Percentiles rank a stretch among this genome's conserved stretches.
These are phyloP conservation scores for Aspergillus avenaceus DNA, from an alignment of 495 filamentous ascomycete species.

Conservation along the genomic window DNA sequence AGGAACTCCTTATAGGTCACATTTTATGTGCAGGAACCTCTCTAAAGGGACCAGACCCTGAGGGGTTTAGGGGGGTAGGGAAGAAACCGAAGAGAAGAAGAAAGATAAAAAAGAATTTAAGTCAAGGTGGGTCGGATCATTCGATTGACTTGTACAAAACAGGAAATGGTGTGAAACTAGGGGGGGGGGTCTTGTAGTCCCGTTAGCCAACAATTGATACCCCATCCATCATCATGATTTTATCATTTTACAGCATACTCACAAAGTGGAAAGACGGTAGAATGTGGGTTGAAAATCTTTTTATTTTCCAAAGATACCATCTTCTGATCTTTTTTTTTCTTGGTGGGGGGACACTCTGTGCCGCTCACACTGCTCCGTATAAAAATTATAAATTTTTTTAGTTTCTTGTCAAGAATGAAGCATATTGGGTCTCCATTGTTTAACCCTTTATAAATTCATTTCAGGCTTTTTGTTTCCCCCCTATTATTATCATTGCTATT, in stretches of 20 bases:
- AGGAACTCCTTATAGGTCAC: not conserved
- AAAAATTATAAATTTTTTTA: not conserved
- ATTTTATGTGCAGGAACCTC: not conserved
- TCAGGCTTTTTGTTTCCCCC: no score
- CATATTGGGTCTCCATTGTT: no score
- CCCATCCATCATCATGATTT: not conserved
- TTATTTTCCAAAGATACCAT: no score
- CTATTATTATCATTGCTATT: no score
- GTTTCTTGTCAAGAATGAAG: not conserved
- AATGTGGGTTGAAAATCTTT: not conserved
- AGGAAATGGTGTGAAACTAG: constrained; percentile 1
- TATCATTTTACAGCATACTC: no score
- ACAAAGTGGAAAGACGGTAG: not conserved
- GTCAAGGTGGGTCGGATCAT: constrained; percentile 2
- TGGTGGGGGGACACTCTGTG: no score
- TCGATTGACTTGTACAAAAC: not conserved
- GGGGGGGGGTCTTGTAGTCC: not conserved
- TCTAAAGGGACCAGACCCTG: not conserved
- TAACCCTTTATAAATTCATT: no score
- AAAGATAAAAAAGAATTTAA: not conserved
- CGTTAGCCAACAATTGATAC: no score
- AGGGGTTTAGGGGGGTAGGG: not conserved
- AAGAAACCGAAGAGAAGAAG: not conserved
- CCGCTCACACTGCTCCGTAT: not conserved
- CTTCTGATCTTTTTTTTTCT: no score